A percentile compares a stretch with the other conserved stretches of the same genome.
These are phyloP conservation scores for Penicillium simplicissimum DNA, from an alignment of 495 filamentous ascomycete species.

Conservation along the genomic window DNA sequence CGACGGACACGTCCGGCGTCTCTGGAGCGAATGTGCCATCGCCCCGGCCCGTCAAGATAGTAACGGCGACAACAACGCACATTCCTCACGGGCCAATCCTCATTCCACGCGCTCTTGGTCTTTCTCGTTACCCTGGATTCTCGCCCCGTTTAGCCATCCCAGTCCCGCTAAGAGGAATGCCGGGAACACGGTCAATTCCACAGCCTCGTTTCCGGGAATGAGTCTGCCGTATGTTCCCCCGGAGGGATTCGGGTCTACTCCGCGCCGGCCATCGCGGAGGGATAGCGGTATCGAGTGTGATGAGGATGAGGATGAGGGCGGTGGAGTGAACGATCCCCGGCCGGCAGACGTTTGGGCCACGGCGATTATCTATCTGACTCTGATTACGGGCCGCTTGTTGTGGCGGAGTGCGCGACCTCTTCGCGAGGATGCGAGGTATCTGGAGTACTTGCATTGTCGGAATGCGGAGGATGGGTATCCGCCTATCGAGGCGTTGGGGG, in stretches of 20 bases:
- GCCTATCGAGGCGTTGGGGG: conserved; percentile 85
- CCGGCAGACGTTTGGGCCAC: conserved; percentile 95
- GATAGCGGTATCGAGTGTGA: background rate
- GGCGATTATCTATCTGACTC: conserved; percentile 94
- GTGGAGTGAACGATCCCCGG: conserved; percentile 81
- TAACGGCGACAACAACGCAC: background rate
- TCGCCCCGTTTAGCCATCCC: conserved; percentile 4
- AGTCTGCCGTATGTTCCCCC: conserved; percentile 26
- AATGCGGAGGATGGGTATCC: conserved; percentile 82
- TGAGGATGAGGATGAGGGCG: conserved; percentile 65
- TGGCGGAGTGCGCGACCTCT: conserved; percentile 86
- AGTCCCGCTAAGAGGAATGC: background rate
- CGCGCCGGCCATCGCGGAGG: background rate
- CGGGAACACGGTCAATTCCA: conserved; percentile 7
- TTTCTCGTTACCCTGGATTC: conserved; percentile 18
- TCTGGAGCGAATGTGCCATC: conserved; percentile 21
- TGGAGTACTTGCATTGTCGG: conserved; percentile 78
- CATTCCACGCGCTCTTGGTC: conserved; percentile 17
- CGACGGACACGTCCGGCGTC: conserved; percentile 69
- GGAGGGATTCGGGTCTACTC: conserved; percentile 14
- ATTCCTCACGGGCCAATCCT: background rate
- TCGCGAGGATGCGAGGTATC: conserved; percentile 81
- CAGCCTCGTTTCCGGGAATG: conserved; percentile 18
- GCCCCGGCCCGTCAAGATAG: background rate
- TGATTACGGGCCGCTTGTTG: conserved; percentile 84